These are phyloP conservation scores for Pistacia integerrima DNA, from an alignment of 345 rosid genomes.

Conservation along the genomic window DNA sequence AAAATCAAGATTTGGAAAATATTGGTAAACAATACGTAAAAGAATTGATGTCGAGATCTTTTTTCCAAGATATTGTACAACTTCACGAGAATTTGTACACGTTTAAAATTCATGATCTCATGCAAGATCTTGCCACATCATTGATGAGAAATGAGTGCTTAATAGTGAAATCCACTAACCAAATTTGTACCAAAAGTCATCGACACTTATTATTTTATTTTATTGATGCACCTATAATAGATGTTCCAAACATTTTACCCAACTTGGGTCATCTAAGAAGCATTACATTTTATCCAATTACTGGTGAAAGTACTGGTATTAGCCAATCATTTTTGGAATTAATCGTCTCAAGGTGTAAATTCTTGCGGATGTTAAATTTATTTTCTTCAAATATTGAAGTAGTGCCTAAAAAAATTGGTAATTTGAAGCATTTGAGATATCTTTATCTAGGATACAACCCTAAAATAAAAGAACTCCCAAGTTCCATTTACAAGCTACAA, in stretches of 20 bases:
- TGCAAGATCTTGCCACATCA: neutral
- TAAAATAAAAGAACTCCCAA: constrained; percentile 21
- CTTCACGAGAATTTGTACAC: too few relatives aligned
- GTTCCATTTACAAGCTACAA: constrained; percentile 27
- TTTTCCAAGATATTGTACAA: neutral
- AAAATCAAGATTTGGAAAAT: neutral
- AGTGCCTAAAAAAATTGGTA: neutral
- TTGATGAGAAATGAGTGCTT: neutral
- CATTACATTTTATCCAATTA: neutral
- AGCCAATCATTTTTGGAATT: neutral
- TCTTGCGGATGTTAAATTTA: constrained; percentile 15
- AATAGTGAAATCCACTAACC: rapidly evolving
- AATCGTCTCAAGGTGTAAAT: neutral
- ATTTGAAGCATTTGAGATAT: constrained; percentile 33
- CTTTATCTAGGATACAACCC: constrained; percentile 5
- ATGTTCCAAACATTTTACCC: neutral
- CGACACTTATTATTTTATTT: constrained; percentile 9
- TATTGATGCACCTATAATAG: neutral
- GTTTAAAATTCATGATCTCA: neutral
- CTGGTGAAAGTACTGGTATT: neutral
- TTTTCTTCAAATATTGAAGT: constrained; percentile 13
- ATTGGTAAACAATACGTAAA: neutral
- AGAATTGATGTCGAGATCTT: neutral
- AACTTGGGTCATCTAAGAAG: constrained; percentile 11
- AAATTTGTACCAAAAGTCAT: rapidly evolving